Conservation (phyloP, 2,329 filamentous ascomycete genomes). For the Fusarium sp. region DNA sequence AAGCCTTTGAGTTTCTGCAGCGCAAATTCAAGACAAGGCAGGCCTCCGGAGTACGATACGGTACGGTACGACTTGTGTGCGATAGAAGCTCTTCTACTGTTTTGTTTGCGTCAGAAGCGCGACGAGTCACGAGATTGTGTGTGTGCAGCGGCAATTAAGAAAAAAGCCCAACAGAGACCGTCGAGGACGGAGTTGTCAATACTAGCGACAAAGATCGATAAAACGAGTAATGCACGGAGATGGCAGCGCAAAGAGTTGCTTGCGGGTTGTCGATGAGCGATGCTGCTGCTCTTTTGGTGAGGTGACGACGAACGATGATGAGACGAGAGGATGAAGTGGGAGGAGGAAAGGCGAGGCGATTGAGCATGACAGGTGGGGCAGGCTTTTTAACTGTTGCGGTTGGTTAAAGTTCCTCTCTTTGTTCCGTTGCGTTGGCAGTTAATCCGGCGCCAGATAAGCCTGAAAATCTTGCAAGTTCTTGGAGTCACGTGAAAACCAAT, state of each 20-base stretch:
- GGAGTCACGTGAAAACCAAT: not conserved
- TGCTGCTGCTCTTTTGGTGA: conserved; percentile 26
- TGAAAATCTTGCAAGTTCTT: conserved; percentile 11
- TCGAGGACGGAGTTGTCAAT: conserved; percentile 33
- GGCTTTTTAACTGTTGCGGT: conserved; percentile 34
- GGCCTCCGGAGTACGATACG: conserved; percentile 46
- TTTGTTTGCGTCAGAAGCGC: conserved; percentile 42
- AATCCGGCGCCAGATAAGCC: conserved; percentile 24
- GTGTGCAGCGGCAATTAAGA: conserved; percentile 34
- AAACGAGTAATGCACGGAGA: conserved; percentile 26
- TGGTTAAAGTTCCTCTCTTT: conserved; percentile 15
- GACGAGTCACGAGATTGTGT: conserved; percentile 46
- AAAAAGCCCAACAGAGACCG: conserved; percentile 29
- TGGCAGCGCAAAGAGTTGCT: conserved; percentile 16
- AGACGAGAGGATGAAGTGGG: conserved; percentile 26
- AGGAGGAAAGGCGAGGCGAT: conserved; percentile 29
- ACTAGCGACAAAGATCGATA: conserved; percentile 27
- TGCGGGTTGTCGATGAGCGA: conserved; percentile 32
- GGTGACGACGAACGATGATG: conserved; percentile 43
- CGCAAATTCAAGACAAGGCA: conserved; percentile 46
- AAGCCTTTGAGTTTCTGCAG: conserved; percentile 27
- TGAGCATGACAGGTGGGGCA: conserved; percentile 40
- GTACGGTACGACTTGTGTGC: conserved; percentile 45
- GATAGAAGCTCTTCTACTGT: conserved; percentile 49
- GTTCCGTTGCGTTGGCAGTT: conserved; percentile 24